Base-by-base conservation (phyloP, 202 grass and related monocot genomes). In the Eragrostis tef region DNA sequence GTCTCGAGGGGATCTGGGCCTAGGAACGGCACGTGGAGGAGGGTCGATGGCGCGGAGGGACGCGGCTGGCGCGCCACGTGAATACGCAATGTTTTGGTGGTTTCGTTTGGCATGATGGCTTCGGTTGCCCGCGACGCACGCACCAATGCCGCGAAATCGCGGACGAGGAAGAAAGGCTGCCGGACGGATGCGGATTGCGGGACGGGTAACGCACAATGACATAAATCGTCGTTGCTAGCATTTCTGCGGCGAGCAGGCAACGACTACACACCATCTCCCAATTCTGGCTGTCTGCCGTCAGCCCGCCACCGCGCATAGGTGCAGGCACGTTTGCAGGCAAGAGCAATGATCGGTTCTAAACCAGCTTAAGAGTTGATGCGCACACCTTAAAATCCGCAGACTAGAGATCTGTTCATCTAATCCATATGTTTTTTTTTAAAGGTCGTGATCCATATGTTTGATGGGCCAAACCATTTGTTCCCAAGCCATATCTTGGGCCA, bases 11-110 rank as follows among this genome's bases (percentile, higher is more conserved):
- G 10, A 66, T 74, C 41, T 49, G 25, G 39, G 46, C 41, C 13
- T 5, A 20, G 41, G 42, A 25, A 9, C 4, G 43, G 13, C 74
- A 85, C 44, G 74, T 84, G 82, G 26, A 42, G 68, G 64, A 58
- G 47, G 3, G 15, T 0, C 8, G 25, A 46, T 36, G 51, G 63
- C 41, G 73, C 51, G 51, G 62, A 16, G 7, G 13, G 7, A 36
- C 17, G 10, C 6, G n/a, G 67, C 66, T 8, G 14, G 10, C 7
- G 59, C 47, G 46, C 19, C 50, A 58, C 78, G 51, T 69, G 79
- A 46, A 13, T 4, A 6, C 61, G 48, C 0, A 9, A 24, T 10
- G 9, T 6, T 6, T 56, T 24, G 56, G 21, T 58, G 56, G 20
- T 22, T 58, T 58, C 20, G 20, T 22, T 58, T 24, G 56, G 56